Percentiles rank a stretch among this genome's conserved stretches.
Evolutionary conservation across 2,329 filamentous ascomycete species (phyloP).

Genomic region (Geosmithia putterillii): DNA sequence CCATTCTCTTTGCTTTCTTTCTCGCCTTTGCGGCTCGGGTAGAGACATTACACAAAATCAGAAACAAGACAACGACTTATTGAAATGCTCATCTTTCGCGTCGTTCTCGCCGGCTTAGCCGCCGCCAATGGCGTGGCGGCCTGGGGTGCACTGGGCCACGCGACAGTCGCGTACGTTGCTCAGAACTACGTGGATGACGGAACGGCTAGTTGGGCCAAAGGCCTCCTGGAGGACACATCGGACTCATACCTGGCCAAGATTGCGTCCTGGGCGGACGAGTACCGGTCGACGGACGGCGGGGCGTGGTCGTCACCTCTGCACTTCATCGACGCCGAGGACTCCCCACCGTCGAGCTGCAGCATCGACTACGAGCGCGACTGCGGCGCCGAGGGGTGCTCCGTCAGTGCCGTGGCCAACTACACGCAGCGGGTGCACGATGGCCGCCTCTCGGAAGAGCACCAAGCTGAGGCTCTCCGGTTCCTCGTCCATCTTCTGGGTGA

Average conservation of each 20-base stretch:
- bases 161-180: slow-evolving; percentile 40
- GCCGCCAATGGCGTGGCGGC: slow-evolving; percentile 11
- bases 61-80: no score
- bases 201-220: slow-evolving; percentile 16
- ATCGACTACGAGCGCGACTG: slow-evolving; percentile 29
- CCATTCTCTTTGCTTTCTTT: no score
- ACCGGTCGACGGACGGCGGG: slow-evolving; percentile 31
- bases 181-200: slow-evolving; percentile 29
- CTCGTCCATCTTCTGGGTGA: slow-evolving; percentile 40
- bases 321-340: slow-evolving; percentile 37
- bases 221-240: slow-evolving; percentile 26
- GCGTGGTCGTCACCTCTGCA: slow-evolving; percentile 25
- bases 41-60: no score
- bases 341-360: slow-evolving; percentile 13
- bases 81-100: no score
- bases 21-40: no score
- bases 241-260: slow-evolving; percentile 33
- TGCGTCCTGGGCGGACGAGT: slow-evolving; percentile 30
- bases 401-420: slow-evolving; percentile 14
- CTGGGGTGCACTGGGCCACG: slow-evolving; percentile 34
- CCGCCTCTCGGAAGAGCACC: slow-evolving; percentile 5
- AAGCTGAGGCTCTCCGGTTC: slow-evolving; percentile 11
- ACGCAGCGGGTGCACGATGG: slow-evolving; percentile 10
- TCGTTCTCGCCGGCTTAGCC: slow-evolving; percentile 2
- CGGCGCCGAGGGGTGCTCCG: slow-evolving; percentile 11